A percentile compares a stretch with the other conserved stretches of the same genome.
Conservation (phyloP, 768 basidiomycete species). For the Suillus decipiens region DNA sequence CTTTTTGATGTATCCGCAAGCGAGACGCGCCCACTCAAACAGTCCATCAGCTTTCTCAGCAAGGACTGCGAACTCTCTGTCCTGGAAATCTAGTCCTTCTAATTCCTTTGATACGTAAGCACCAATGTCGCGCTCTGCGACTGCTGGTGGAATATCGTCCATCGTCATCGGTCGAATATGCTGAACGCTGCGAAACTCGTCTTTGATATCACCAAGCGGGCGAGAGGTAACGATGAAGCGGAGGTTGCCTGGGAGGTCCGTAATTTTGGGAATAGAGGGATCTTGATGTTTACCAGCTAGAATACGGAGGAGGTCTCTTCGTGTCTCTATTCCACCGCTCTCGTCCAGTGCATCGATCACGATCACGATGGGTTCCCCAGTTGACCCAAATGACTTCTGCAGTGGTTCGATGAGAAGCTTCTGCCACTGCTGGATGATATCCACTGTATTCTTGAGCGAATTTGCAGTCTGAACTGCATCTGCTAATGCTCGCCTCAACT, state of each 20-base stretch:
- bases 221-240: constrained; percentile 16
- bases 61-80: background rate
- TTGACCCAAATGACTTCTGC: background rate
- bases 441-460: background rate
- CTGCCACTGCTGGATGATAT: constrained; percentile 4
- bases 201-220: background rate
- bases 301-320: background rate
- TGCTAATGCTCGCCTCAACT: background rate
- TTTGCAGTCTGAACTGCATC: background rate
- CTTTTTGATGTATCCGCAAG: constrained; percentile 9
- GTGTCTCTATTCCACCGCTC: constrained; percentile 10
- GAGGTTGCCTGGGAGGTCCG: constrained; percentile 7
- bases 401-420: background rate
- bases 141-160: background rate
- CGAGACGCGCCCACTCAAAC: constrained; percentile 8
- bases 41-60: background rate
- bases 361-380: constrained; percentile 16
- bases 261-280: background rate
- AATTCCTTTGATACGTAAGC: constrained; percentile 1
- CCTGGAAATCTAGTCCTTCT: background rate
- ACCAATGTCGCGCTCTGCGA: background rate
- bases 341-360: constrained; percentile 28
- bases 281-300: background rate
- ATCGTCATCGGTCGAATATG: background rate
- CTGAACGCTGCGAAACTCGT: background rate